Evolutionary conservation across 1,139 yeast species (phyloP), one percentile per base, ranked within the genome.

Genomic region (Protomyces macrosporus): DNA sequence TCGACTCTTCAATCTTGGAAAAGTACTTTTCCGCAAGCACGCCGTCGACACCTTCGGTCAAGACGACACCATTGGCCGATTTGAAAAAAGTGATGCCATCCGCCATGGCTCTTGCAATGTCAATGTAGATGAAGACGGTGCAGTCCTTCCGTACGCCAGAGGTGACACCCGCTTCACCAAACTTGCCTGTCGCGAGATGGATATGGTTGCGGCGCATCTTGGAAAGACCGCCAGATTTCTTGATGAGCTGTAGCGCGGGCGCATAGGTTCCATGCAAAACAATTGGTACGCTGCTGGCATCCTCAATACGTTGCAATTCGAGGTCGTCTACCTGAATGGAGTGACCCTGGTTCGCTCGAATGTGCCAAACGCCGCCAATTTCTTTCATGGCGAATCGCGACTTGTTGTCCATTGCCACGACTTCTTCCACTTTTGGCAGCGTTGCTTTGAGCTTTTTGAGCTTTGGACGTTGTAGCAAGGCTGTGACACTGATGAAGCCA

Each of bases 301-400:
- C 65, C 5, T 58, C 36, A 37, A 70, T 53, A 3, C 64, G 67
- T 42, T 67, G 66, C 65, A 83, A 72, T 10, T 77, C 79, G 33
- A 82, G 79, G 45, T 81, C 81, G 14, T 80, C 79, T 0, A 75
- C 72, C 35, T 74, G 69, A 12, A 93, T 76, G 0, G 96, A 85
- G 73, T 93, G 98, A 6, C 98, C 98, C 74, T 93, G 98, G 64
- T 86, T 86, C 1, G 98, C 98, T 72, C 97, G 84, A 12, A 93
- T 87, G 45, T 70, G 74, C 72, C 77, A 71, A 39, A 65, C 64
- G 12, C 59, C 55, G 33, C 72, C 76, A 7, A 72, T 76, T 5
- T 66, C 65, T 2, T 67, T 71, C 52, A 83, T 71, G 32, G 78
- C 75, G 74, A 85, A 93, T 66, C 98, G 75, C 70, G 85, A 79